Evolutionary conservation across 352 stramenopile genomes (phyloP), one percentile per base, ranked within the genome.

Genomic region (Globisporangium nodosum): DNA sequence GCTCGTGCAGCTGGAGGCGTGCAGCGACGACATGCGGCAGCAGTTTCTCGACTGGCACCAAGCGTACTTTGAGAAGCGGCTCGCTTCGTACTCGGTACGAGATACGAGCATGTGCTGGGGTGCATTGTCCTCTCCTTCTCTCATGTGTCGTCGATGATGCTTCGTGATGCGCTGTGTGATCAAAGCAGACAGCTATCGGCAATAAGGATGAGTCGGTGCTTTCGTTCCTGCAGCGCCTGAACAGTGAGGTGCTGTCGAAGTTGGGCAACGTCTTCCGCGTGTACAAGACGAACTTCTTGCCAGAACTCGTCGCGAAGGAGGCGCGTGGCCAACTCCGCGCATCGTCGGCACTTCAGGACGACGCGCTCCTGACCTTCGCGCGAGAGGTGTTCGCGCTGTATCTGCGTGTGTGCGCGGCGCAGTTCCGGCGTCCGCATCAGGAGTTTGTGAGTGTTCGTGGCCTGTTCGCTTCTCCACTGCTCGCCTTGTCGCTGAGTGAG

Each of bases 31-130:
- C 33, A 88, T 90, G 60, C 85, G 81, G 5, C 79, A 92, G 54
- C 85, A 92, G 43, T 94, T 93, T 65, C 63, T 94, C 9, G 76
- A 91, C 42, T 94, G 85, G 85, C 81, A 94, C 50, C 78, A 92
- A 53, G 40, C 57, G 30, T 85, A 89, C 59, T 91, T 94, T 69
- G 70, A 84, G 11, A 70, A 73, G 45, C 62, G 60, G 18, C 57
- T 90, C n/a, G 63, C 63, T 37, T 54, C 60, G 24, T 89, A 82
- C 66, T 74, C 82, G 61, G 77, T 86, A 67, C 27, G 27, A 5
- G 45, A 12, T 12, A 12, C 9, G 12, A 16, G 37, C 11, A 12
- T 4, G 37, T 40, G 11, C 35, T 40, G 8, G 0, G 11, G 11
- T 40, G 7, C 11, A 15, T 15, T 40, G 8, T 40, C 27, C 39